Conservation (phyloP, 169 alveolate genomes). For the Cardiosporidium cionae region DNA sequence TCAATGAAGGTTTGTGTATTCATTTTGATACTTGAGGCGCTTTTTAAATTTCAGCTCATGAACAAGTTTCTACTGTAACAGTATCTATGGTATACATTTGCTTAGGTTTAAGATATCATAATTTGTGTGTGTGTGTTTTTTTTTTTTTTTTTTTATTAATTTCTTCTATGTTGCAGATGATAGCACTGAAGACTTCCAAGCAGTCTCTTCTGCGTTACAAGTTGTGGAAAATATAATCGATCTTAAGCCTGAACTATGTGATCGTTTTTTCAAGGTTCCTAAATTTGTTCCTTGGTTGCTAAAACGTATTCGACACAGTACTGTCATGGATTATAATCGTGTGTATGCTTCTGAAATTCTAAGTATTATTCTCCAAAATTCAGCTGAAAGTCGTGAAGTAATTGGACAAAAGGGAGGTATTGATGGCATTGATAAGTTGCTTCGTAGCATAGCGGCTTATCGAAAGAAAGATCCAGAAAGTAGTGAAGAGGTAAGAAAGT, state of each 20-base stretch:
- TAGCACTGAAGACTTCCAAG: slow-evolving; percentile 48
- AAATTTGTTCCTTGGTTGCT: neutral
- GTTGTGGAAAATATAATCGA: slow-evolving; percentile 46
- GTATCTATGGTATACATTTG: too few relatives aligned
- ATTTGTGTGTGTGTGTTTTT: too few relatives aligned
- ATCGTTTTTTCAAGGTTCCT: neutral
- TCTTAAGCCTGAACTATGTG: neutral
- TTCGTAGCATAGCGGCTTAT: slow-evolving; percentile 54
- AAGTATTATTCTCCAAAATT: slow-evolving; percentile 49
- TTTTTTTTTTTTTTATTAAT: too few relatives aligned
- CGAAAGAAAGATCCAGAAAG: slow-evolving; percentile 62
- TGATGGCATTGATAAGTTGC: slow-evolving; percentile 58
- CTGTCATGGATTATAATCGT: slow-evolving; percentile 3
- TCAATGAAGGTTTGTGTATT: slow-evolving; percentile 36
- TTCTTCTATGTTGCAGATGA: too few relatives aligned
- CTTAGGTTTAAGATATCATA: too few relatives aligned
- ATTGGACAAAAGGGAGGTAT: slow-evolving; percentile 42
- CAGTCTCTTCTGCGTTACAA: slow-evolving; percentile 39
- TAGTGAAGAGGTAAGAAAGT: slow-evolving; percentile 41
- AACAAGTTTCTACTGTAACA: too few relatives aligned
- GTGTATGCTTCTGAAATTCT: slow-evolving; percentile 51
- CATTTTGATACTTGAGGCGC: too few relatives aligned
- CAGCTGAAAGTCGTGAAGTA: slow-evolving; percentile 29
- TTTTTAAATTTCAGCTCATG: too few relatives aligned
- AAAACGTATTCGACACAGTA: neutral